Conservation (phyloP, 2,329 filamentous ascomycete genomes). For the Endoconidiophora laricicola region DNA sequence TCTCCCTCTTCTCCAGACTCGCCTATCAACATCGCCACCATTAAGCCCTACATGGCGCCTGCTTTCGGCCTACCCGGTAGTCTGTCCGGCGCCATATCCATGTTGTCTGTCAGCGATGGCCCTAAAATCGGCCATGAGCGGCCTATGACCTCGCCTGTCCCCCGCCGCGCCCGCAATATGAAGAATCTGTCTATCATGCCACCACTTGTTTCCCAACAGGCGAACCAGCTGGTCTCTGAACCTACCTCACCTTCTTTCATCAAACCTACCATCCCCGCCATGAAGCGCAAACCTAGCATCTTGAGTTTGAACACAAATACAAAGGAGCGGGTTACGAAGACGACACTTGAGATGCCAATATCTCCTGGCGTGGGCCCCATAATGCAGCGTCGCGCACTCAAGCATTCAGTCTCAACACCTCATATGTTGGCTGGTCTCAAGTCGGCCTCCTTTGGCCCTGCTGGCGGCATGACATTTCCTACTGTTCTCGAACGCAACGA, state of each 20-base stretch:
- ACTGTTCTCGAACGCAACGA: conserved; percentile 43
- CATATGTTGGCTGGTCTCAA: conserved; percentile 45
- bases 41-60: conserved; percentile 49
- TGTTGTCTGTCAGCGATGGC: conserved; percentile 28
- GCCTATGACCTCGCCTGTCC: conserved; percentile 52
- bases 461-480: conserved; percentile 47
- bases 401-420: conserved; percentile 51
- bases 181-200: conserved; percentile 70
- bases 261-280: conserved; percentile 55
- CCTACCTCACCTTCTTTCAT: conserved; percentile 64
- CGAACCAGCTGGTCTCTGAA: conserved; percentile 38
- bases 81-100: conserved; percentile 16
- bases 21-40: conserved; percentile 54
- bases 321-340: conserved; percentile 33
- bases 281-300: conserved; percentile 60
- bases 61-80: conserved; percentile 29
- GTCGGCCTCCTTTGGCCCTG: conserved; percentile 42
- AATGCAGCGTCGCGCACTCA: conserved; percentile 43
- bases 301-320: conserved; percentile 60
- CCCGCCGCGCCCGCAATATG: conserved; percentile 61
- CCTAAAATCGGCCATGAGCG: conserved; percentile 25
- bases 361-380: conserved; percentile 42
- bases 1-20: conserved; percentile 91
- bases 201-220: conserved; percentile 27
- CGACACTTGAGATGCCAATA: conserved; percentile 35